Conservation (phyloP, 208 protist species). For the Wallacemonas sp. region DNA sequence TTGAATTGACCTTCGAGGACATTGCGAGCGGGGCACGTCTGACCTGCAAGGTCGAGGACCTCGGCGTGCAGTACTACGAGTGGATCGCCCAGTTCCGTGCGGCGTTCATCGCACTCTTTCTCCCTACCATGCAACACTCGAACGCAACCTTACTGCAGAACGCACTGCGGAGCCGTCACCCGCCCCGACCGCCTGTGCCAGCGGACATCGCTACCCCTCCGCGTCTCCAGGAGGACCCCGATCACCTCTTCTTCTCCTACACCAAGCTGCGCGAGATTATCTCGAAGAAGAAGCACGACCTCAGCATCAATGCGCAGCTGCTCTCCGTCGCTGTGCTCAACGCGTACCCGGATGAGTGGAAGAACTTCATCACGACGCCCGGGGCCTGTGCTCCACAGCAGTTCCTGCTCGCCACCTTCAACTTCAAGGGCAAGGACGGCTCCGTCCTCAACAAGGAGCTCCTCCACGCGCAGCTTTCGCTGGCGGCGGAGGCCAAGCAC, state of each 20-base stretch:
- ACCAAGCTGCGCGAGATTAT: conserved; percentile 78
- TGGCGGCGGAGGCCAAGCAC: conserved; percentile 52
- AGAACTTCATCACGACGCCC: conserved; percentile 76
- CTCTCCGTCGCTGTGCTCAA: conserved; percentile 78
- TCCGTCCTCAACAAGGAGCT: conserved; percentile 82
- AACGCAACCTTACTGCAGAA: conserved; percentile 76
- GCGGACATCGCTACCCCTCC: conserved; percentile 25
- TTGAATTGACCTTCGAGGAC: conserved; percentile 81
- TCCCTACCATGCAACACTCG: conserved; percentile 80
- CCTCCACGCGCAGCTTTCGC: conserved; percentile 75
- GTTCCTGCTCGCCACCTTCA: conserved; percentile 74
- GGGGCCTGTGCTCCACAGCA: conserved; percentile 62
- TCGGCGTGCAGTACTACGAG: conserved; percentile 66
- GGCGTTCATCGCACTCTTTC: conserved; percentile 75
- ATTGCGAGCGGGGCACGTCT: conserved; percentile 73
- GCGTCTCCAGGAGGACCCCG: conserved; percentile 60
- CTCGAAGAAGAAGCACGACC: conserved; percentile 66
- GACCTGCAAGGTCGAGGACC: conserved; percentile 65
- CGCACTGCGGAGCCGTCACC: conserved; percentile 44
- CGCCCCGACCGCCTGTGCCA: conserved; percentile 36
- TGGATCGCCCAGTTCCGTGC: conserved; percentile 81
- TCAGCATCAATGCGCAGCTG: conserved; percentile 56
- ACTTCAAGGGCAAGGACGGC: conserved; percentile 55
- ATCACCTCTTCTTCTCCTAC: conserved; percentile 88
- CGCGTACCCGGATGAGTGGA: conserved; percentile 85